Conservation (phyloP, 352 stramenopile species). For the Phytophthora nicotianae region DNA sequence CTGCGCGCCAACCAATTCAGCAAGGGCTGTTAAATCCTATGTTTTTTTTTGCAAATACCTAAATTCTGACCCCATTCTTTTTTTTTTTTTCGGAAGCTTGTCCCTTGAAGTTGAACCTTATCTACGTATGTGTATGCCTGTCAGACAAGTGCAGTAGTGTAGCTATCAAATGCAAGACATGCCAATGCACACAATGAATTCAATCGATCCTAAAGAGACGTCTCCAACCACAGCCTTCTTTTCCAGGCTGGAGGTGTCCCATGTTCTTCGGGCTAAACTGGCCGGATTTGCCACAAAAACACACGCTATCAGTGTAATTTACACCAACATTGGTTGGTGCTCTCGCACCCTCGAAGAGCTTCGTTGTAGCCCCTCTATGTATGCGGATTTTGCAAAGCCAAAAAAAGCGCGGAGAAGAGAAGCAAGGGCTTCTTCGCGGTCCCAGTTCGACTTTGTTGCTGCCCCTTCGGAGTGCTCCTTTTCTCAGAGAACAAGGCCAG, state of each 20-base stretch:
- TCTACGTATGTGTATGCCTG: too few species aligned
- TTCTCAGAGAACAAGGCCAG: conserved; percentile 23
- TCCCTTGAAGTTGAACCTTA: too few species aligned
- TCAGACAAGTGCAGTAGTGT: too few species aligned
- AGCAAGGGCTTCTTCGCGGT: conserved; percentile 12
- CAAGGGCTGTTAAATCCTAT: not conserved
- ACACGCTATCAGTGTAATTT: not conserved
- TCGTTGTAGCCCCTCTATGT: conserved; percentile 20
- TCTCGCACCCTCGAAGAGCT: not conserved
- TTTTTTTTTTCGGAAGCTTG: too few species aligned
- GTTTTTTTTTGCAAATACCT: not conserved
- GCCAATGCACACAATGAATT: not conserved
- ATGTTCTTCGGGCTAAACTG: conserved; percentile 6
- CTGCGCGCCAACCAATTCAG: not conserved
- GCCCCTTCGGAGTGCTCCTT: conserved; percentile 11
- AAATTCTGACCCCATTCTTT: not conserved
- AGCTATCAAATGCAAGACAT: too few species aligned
- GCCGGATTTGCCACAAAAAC: conserved; percentile 18
- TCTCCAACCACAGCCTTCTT: not conserved
- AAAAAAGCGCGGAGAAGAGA: conserved; percentile 22
- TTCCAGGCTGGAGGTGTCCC: not conserved
- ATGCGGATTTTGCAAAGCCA: conserved; percentile 12
- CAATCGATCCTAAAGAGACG: not conserved
- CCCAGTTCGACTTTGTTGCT: conserved; percentile 10
- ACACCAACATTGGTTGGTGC: not conserved